Conservation (phyloP, 1,284 basidiomycete genomes). For the Puccinia triticina region DNA sequence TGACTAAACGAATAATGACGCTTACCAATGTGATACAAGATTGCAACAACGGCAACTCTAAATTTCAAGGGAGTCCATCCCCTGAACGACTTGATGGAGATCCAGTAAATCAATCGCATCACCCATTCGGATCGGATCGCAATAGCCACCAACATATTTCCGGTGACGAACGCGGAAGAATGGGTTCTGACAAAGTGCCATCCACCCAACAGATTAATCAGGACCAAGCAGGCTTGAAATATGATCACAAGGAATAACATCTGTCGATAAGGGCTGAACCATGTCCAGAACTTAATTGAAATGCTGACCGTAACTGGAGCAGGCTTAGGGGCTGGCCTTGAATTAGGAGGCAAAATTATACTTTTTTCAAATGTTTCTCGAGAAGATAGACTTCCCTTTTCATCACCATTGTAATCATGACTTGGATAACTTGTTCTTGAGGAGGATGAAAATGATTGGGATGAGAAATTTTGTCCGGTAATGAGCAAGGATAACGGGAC, state of each 20-base stretch:
- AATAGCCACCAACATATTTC: constrained; percentile 66
- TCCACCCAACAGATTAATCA: constrained; percentile 68
- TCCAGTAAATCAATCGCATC: constrained; percentile 67
- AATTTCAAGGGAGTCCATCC: constrained; percentile 37
- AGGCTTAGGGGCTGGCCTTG: constrained; percentile 2
- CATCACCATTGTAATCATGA: background rate
- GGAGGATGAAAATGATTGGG: background rate
- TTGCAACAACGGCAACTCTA: constrained; percentile 29
- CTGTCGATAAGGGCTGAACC: constrained; percentile 66
- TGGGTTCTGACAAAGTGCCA: constrained; percentile 69
- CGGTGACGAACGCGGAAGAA: constrained; percentile 69
- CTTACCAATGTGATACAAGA: constrained; percentile 51
- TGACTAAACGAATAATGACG: background rate
- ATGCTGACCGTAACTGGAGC: constrained; percentile 3
- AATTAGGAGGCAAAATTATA: background rate
- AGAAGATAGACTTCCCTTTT: background rate
- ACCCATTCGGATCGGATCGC: constrained; percentile 69
- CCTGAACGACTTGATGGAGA: constrained; percentile 58
- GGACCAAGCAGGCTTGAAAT: constrained; percentile 68
- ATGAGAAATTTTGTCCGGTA: background rate
- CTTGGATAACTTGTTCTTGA: background rate
- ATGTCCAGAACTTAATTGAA: constrained; percentile 49
- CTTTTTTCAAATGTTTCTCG: background rate
- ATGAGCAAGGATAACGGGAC: background rate
- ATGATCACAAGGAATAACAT: constrained; percentile 68